Evolutionary conservation across 2,329 filamentous ascomycete species (phyloP).

Genomic region (Arthroderma sp.): DNA sequence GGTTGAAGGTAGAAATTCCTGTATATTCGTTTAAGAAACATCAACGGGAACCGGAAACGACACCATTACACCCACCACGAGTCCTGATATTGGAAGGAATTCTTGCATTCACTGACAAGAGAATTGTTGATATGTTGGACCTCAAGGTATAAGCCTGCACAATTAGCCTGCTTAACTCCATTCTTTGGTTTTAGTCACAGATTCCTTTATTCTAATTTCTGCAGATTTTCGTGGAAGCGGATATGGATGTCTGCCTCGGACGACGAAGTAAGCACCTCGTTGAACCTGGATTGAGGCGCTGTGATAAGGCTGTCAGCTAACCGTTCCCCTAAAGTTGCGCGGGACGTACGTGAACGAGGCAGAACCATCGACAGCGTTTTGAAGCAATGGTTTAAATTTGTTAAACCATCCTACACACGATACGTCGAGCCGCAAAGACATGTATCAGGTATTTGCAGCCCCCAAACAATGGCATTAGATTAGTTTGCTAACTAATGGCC

Average conservation of each 20-base stretch:
- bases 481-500: constrained; percentile 1
- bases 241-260: constrained; percentile 84
- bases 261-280: constrained; percentile 53
- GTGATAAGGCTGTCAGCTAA: background rate
- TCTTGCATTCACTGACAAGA: constrained; percentile 78
- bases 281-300: background rate
- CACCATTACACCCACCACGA: constrained; percentile 87
- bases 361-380: constrained; percentile 90
- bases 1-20: constrained; percentile 61
- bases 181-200: background rate
- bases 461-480: background rate
- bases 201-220: constrained; percentile 8
- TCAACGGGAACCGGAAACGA: constrained; percentile 63
- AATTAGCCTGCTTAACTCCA: background rate
- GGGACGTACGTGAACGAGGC: constrained; percentile 79
- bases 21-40: constrained; percentile 94
- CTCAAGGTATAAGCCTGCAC: constrained; percentile 51
- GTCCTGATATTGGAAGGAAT: constrained; percentile 94
- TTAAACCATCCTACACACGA: constrained; percentile 93
- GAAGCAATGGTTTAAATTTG: constrained; percentile 93
- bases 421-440: constrained; percentile 86
- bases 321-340: constrained; percentile 44
- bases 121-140: constrained; percentile 76
- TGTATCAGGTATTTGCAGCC: constrained; percentile 50
- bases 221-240: constrained; percentile 88